Evolutionary conservation across 2,329 filamentous ascomycete genomes (phyloP).

Genomic region (Penicillium sp.): DNA sequence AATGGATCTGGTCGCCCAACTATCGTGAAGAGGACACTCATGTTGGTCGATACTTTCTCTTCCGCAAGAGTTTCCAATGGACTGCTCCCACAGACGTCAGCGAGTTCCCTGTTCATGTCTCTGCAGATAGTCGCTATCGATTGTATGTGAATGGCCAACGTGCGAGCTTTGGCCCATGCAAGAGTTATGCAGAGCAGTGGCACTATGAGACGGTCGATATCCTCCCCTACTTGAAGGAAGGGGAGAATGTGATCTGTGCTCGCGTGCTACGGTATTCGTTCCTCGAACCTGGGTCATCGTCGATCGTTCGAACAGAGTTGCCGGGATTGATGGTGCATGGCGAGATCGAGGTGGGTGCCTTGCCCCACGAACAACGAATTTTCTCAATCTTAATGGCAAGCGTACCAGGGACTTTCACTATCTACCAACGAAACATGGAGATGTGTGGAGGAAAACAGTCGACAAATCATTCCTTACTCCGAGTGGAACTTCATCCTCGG

Average conservation of each 20-base stretch:
- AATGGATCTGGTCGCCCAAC: conserved; percentile 23
- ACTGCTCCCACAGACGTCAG: neutral
- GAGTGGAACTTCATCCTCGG: conserved; percentile 35
- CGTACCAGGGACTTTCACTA: conserved; percentile 3
- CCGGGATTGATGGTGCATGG: conserved; percentile 34
- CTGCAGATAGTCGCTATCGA: conserved; percentile 32
- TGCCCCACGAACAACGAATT: neutral
- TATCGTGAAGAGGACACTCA: conserved; percentile 21
- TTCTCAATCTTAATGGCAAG: neutral
- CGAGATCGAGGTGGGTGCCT: conserved; percentile 21
- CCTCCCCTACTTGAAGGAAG: conserved; percentile 21
- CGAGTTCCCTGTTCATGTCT: conserved; percentile 24
- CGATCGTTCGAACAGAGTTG: conserved; percentile 30
- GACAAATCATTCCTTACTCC: conserved; percentile 24
- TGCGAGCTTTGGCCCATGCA: conserved; percentile 31
- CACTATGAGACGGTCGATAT: conserved; percentile 35
- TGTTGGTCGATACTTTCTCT: conserved; percentile 23
- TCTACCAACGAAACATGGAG: conserved; percentile 21
- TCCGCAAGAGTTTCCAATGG: conserved; percentile 24
- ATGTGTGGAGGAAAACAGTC: conserved; percentile 22
- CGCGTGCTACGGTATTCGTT: conserved; percentile 31
- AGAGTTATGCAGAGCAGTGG: conserved; percentile 30
- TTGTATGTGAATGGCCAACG: conserved; percentile 30
- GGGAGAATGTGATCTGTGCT: conserved; percentile 26
- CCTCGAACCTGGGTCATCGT: conserved; percentile 30